phyloP scores from a whole-genome alignment of 2,329 filamentous ascomycete species.

The Mariannaea elegans region DNA sequence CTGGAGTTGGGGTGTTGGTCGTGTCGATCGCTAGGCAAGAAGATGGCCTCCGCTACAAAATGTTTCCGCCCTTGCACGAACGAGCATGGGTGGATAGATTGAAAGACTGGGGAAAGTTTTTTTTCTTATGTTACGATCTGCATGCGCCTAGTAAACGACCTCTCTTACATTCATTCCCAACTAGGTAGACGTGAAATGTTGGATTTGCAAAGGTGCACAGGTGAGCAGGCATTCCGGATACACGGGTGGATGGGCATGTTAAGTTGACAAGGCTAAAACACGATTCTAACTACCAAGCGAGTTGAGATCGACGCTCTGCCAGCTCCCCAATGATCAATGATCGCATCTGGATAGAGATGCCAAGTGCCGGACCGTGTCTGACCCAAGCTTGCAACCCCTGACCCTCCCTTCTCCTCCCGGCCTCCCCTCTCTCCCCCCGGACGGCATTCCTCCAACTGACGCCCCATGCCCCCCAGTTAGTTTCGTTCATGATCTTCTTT shows the following conservation, averaged over 20 bases:
- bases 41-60: slow-evolving; percentile 3
- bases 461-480: neutral
- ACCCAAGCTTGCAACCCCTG: neutral
- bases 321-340: slow-evolving; percentile 17
- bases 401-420: neutral
- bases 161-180: neutral
- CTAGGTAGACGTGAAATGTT: neutral
- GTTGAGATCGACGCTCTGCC: slow-evolving; percentile 26
- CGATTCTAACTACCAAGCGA: slow-evolving; percentile 17
- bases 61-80: neutral
- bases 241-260: slow-evolving; percentile 27
- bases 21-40: slow-evolving; percentile 10
- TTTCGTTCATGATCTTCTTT: neutral
- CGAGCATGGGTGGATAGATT: neutral
- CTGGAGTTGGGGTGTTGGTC: neutral
- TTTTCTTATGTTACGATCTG: slow-evolving; percentile 1
- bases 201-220: neutral
- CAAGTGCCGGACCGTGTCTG: neutral
- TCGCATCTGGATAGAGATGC: neutral
- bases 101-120: neutral
- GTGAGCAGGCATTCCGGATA: slow-evolving; percentile 15
- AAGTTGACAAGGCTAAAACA: slow-evolving; percentile 11
- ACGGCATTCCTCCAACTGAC: slow-evolving; percentile 1
- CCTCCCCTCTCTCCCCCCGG: neutral
- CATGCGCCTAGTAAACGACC: neutral